These are phyloP conservation scores for Paramyrothecium sp. DNA, from an alignment of 2,329 filamentous ascomycete genomes.

Conservation along the genomic window DNA sequence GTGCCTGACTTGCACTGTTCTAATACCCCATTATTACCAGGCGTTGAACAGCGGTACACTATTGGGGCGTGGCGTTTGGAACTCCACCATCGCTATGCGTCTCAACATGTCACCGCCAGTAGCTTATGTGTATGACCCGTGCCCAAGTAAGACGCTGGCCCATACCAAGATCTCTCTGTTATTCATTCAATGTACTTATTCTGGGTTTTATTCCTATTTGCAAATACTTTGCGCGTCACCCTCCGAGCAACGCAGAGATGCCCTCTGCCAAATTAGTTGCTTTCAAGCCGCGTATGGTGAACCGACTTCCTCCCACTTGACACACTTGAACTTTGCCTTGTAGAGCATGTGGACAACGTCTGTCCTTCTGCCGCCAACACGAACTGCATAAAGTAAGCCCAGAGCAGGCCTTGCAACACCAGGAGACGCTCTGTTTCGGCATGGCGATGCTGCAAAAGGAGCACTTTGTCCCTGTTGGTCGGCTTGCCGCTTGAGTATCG, in stretches of 20 bases:
- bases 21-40: no score
- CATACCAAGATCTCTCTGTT: no score
- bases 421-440: constrained; percentile 10
- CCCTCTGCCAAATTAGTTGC: background rate
- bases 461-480: constrained; percentile 6
- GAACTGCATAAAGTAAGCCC: constrained; percentile 13
- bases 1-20: no score
- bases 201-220: no score
- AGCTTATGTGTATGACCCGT: no score
- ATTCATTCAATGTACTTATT: no score
- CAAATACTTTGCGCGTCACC: background rate
- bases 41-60: no score
- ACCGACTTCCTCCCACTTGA: background rate
- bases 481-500: constrained; percentile 1
- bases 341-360: constrained; percentile 13
- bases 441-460: constrained; percentile 10
- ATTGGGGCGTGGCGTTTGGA: no score
- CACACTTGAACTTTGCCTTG: constrained; percentile 8
- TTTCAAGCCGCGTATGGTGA: background rate
- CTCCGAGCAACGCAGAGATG: background rate
- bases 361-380: constrained; percentile 13
- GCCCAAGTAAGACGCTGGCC: no score
- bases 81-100: no score
- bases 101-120: no score
- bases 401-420: constrained; percentile 16